Percentiles rank a stretch among this genome's conserved stretches.
phyloP scores from a whole-genome alignment of 192 early-diverging fungal species.

The Umbelopsis sp. region DNA sequence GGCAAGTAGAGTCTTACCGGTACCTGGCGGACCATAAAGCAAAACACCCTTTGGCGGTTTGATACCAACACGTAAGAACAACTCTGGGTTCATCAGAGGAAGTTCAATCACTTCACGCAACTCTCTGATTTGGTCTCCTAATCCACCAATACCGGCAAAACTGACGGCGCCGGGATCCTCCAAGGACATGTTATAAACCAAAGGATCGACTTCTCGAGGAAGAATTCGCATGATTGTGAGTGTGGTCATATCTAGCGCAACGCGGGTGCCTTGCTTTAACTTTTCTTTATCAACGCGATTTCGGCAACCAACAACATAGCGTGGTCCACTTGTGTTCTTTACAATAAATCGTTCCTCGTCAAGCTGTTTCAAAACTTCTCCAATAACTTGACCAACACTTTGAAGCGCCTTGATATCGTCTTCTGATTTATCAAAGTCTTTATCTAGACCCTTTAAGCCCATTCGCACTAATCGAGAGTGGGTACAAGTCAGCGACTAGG shows the following conservation, averaged over 20 bases:
- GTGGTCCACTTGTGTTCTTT: constrained; percentile 94
- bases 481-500: not conserved
- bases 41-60: constrained; percentile 99
- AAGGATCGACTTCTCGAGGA: constrained; percentile 97
- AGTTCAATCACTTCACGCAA: constrained; percentile 98
- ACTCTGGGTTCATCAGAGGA: constrained; percentile 97
- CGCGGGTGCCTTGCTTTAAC: constrained; percentile 94
- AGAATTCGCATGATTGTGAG: constrained; percentile 99
- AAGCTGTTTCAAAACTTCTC: constrained; percentile 96
- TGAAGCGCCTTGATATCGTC: constrained; percentile 98
- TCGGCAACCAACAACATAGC: constrained; percentile 97
- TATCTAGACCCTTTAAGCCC: constrained; percentile 84
- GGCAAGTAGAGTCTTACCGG: constrained; percentile 97
- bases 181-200: constrained; percentile 99
- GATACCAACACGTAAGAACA: constrained; percentile 97
- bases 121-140: constrained; percentile 96
- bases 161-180: constrained; percentile 95
- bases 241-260: constrained; percentile 99
- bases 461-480: constrained; percentile 67
- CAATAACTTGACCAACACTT: constrained; percentile 99
- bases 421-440: constrained; percentile 94
- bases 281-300: constrained; percentile 94
- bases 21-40: constrained; percentile 96
- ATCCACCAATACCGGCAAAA: constrained; percentile 97
- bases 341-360: constrained; percentile 98